These are phyloP conservation scores for Apiospora malaysiana DNA, from an alignment of 2,329 filamentous ascomycete genomes.

Conservation along the genomic window DNA sequence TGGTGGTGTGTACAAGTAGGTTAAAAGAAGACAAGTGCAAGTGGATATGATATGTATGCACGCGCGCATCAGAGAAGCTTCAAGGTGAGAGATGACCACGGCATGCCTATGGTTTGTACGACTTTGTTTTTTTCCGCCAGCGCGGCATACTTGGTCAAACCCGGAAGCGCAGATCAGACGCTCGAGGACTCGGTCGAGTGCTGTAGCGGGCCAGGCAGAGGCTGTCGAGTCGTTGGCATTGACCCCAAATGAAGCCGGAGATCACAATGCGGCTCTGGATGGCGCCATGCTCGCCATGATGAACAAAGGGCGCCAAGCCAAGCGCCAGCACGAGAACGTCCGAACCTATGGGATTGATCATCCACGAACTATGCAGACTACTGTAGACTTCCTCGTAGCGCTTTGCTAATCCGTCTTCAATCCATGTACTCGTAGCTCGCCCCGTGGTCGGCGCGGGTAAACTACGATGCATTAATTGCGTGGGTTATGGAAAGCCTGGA, in stretches of 20 bases:
- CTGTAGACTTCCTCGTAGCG: not conserved
- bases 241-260: not conserved
- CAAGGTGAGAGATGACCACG: not conserved
- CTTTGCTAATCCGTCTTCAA: slow-evolving; percentile 1
- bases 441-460: not conserved
- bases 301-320: not conserved
- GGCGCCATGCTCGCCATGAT: not conserved
- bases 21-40: not conserved
- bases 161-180: slow-evolving; percentile 14
- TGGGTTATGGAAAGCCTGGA: not conserved
- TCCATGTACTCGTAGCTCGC: not conserved
- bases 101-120: not conserved
- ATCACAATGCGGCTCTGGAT: slow-evolving; percentile 10
- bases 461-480: not conserved
- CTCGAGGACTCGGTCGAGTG: not conserved
- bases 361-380: not conserved
- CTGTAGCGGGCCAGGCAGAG: slow-evolving; percentile 6
- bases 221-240: not conserved
- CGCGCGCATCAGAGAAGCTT: not conserved
- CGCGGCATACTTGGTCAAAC: slow-evolving; percentile 4
- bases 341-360: not conserved
- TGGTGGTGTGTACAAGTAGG: not conserved
- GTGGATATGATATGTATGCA: not conserved
- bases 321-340: not conserved
- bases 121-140: not conserved